These are phyloP conservation scores for Soucietia sequanensis DNA, from an alignment of 805 yeast species.

Conservation along the genomic window DNA sequence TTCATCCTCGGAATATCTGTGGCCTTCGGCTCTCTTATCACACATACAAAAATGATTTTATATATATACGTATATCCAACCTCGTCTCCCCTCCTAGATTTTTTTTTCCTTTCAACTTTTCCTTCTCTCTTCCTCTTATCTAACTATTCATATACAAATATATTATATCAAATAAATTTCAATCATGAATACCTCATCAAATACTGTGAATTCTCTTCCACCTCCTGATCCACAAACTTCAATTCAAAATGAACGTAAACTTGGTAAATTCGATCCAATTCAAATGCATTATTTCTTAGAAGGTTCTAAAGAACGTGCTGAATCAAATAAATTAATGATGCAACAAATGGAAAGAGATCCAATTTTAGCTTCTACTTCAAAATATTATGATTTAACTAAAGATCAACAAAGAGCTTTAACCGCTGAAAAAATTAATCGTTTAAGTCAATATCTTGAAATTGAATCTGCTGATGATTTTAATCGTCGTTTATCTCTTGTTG, in stretches of 20 bases:
- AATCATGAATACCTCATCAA: slow-evolving; percentile 5
- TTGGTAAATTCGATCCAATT: slow-evolving; percentile 30
- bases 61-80: too few relatives aligned
- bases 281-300: slow-evolving; percentile 42
- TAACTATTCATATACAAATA: not conserved
- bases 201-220: slow-evolving; percentile 19
- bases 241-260: slow-evolving; percentile 33
- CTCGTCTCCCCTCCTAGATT: too few relatives aligned
- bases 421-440: slow-evolving; percentile 58
- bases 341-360: slow-evolving; percentile 70
- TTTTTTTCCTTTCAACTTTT: too few relatives aligned
- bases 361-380: slow-evolving; percentile 50
- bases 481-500: slow-evolving; percentile 56
- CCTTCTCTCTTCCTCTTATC: not conserved
- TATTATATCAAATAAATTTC: too few relatives aligned
- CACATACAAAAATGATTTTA: too few relatives aligned
- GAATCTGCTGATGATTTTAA: slow-evolving; percentile 47
- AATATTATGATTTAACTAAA: slow-evolving; percentile 58
- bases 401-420: slow-evolving; percentile 58
- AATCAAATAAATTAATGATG: slow-evolving; percentile 46
- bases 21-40: too few relatives aligned
- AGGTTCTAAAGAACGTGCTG: slow-evolving; percentile 42
- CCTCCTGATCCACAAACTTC: slow-evolving; percentile 35
- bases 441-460: slow-evolving; percentile 60
- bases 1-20: too few relatives aligned